Conservation (phyloP, 305 asterid species). For the Fraxinus baroniana region DNA sequence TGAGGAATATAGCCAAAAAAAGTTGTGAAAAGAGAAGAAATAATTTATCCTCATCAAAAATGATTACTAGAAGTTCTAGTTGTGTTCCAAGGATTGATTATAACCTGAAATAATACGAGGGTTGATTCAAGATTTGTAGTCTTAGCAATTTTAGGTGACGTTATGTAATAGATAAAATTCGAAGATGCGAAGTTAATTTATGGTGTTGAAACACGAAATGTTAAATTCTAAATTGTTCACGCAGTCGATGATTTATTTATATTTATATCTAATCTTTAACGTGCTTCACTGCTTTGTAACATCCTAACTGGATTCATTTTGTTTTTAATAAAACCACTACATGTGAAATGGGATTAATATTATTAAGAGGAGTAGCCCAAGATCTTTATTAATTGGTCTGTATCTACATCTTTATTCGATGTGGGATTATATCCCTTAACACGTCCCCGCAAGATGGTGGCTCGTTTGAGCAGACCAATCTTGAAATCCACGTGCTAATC, state of each 20-base stretch:
- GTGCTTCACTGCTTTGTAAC: background rate
- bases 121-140: background rate
- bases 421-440: too few species aligned
- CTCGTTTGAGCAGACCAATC: too few species aligned
- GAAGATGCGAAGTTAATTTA: background rate
- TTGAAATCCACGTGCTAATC: too few species aligned
- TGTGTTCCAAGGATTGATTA: slow-evolving; percentile 44
- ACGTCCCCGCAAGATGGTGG: too few species aligned
- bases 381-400: too few species aligned
- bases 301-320: background rate
- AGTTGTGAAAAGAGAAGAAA: slow-evolving; percentile 31
- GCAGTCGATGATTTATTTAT: background rate
- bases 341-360: background rate
- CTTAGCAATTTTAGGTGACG: background rate
- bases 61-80: slow-evolving; percentile 42
- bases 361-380: too few species aligned
- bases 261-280: background rate
- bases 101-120: background rate
- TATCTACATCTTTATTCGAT: too few species aligned
- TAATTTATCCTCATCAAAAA: slow-evolving; percentile 15
- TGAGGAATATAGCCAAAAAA: slow-evolving; percentile 49
- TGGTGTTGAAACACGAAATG: background rate
- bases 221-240: background rate
- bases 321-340: background rate
- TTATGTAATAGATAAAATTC: background rate